Evolutionary conservation across 257 asterid genomes (phyloP).

Genomic region (Solanum dulcamara): DNA sequence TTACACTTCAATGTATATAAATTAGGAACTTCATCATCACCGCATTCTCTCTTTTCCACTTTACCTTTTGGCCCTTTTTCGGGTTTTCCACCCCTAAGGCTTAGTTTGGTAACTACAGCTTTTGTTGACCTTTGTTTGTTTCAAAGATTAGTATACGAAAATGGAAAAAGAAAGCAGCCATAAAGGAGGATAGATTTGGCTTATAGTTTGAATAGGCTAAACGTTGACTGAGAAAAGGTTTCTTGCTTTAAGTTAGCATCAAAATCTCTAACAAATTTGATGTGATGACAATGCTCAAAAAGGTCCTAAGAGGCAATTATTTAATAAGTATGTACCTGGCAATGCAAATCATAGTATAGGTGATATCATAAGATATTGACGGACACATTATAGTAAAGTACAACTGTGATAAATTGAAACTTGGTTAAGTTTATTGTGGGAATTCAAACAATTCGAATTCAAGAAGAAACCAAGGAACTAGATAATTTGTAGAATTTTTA

Average conservation of each 20-base stretch:
- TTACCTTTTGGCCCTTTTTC: neutral
- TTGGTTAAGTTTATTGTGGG: neutral
- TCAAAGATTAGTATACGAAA: neutral
- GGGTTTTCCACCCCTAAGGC: neutral
- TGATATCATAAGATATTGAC: neutral
- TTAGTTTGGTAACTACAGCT: neutral
- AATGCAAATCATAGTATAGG: neutral
- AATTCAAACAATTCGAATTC: neutral
- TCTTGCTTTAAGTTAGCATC: neutral
- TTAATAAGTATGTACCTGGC: neutral
- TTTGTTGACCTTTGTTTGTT: neutral
- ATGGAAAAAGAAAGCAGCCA: neutral
- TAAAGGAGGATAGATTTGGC: neutral
- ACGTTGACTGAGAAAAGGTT: neutral
- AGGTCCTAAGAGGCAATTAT: neutral
- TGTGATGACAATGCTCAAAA: neutral
- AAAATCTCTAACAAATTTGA: neutral
- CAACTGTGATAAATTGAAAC: neutral
- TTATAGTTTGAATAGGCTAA: neutral
- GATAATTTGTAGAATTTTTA: neutral
- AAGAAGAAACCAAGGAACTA: neutral
- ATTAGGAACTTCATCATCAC: neutral
- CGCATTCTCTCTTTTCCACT: neutral
- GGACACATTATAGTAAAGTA: neutral
- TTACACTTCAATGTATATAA: neutral